These are phyloP conservation scores for Quercus lobata DNA, from an alignment of 331 rosid genomes.

Conservation along the genomic window DNA sequence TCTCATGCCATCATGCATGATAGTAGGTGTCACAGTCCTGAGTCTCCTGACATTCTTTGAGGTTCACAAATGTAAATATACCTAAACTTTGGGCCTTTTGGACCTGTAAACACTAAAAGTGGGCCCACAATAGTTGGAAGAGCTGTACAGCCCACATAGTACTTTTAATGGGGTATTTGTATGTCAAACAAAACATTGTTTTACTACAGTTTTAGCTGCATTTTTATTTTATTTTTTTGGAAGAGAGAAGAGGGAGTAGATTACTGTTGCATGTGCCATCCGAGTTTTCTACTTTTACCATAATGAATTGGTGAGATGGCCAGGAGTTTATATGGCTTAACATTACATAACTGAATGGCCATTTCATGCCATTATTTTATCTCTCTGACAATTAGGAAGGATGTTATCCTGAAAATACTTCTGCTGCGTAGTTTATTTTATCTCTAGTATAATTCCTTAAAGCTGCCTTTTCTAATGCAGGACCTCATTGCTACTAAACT, in stretches of 20 bases:
- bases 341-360: neutral
- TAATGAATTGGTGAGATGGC: too few relatives aligned
- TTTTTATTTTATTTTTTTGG: too few relatives aligned
- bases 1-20: neutral
- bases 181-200: neutral
- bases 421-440: neutral
- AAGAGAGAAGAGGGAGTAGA: neutral
- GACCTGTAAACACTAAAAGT: neutral
- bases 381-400: neutral
- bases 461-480: conserved; percentile 38
- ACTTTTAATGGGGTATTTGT: neutral
- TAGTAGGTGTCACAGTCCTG: neutral
- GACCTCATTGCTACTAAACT: conserved; percentile 87
- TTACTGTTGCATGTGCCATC: neutral
- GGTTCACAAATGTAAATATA: neutral
- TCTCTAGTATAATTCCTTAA: neutral
- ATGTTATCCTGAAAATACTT: neutral
- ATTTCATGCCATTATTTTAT: neutral
- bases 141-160: neutral
- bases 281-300: neutral
- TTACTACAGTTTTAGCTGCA: too few relatives aligned
- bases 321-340: neutral
- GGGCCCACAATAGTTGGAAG: neutral
- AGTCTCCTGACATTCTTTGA: neutral
- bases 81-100: neutral